Evolutionary conservation across 306 rosid genomes (phyloP).

Genomic region (Inga leiocalycina): DNA sequence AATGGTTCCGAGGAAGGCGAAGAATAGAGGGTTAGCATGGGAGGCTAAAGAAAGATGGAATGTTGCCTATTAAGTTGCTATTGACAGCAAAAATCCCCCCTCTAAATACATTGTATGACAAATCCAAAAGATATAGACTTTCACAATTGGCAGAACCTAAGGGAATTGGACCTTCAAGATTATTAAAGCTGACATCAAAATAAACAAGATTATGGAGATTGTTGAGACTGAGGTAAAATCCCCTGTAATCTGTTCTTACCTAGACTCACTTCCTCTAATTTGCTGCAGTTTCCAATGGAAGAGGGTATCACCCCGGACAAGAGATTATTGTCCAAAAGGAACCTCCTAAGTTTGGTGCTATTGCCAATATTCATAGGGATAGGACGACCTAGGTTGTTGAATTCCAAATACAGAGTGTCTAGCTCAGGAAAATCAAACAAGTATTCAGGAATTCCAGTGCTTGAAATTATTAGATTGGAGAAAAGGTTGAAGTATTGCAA

Average conservation of each 20-base stretch:
- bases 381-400: constrained; percentile 46
- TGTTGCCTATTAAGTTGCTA: constrained; percentile 44
- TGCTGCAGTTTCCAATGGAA: constrained; percentile 54
- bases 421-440: constrained; percentile 44
- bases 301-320: constrained; percentile 53
- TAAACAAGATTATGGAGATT: constrained; percentile 42
- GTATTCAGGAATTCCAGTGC: constrained; percentile 45
- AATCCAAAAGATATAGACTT: constrained; percentile 38
- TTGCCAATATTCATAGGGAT: constrained; percentile 55
- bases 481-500: constrained; percentile 30
- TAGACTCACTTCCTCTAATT: constrained; percentile 36
- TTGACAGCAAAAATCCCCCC: constrained; percentile 34
- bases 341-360: constrained; percentile 28
- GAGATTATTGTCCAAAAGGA: constrained; percentile 36
- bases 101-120: constrained; percentile 47
- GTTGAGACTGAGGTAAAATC: constrained; percentile 47
- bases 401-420: constrained; percentile 28
- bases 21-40: constrained; percentile 28
- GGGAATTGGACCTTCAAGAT: constrained; percentile 53
- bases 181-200: constrained; percentile 34
- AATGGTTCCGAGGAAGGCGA: constrained; percentile 46
- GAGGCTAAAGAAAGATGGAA: constrained; percentile 55
- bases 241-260: constrained; percentile 42
- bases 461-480: constrained; percentile 29
- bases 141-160: constrained; percentile 42